phyloP scores from a whole-genome alignment of 2,329 filamentous ascomycete species.

The Monascus ruber region DNA sequence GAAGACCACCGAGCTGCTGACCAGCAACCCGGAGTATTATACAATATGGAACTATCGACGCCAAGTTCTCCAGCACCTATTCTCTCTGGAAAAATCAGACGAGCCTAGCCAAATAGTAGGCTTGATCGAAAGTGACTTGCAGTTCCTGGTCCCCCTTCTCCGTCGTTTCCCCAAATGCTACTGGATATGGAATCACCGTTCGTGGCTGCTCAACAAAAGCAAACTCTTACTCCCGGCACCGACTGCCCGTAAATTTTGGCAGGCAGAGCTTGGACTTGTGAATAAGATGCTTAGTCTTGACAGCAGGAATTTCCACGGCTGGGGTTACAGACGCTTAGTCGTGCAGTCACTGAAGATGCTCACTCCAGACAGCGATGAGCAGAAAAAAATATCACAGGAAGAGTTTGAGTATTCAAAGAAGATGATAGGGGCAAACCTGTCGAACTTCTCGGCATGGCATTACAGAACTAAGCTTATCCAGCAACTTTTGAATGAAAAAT shows the following conservation, averaged over 20 bases:
- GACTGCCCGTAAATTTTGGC: slow-evolving; percentile 59
- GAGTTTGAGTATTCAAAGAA: slow-evolving; percentile 86
- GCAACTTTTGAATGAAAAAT: slow-evolving; percentile 58
- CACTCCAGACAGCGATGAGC: slow-evolving; percentile 25
- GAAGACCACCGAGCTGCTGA: slow-evolving; percentile 33
- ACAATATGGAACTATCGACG: slow-evolving; percentile 49
- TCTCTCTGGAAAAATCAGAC: slow-evolving; percentile 25
- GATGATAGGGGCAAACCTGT: slow-evolving; percentile 76
- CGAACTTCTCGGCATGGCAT: slow-evolving; percentile 97
- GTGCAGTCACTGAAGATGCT: slow-evolving; percentile 61
- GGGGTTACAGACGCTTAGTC: slow-evolving; percentile 77
- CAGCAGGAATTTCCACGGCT: slow-evolving; percentile 89
- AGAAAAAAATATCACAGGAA: slow-evolving; percentile 56
- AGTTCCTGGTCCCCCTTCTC: slow-evolving; percentile 73
- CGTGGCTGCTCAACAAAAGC: slow-evolving; percentile 69
- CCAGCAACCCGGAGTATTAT: slow-evolving; percentile 38
- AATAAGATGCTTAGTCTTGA: slow-evolving; percentile 82
- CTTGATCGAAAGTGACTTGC: slow-evolving; percentile 60
- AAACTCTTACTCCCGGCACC: slow-evolving; percentile 49
- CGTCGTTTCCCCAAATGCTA: slow-evolving; percentile 91
- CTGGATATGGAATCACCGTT: slow-evolving; percentile 96
- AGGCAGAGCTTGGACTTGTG: slow-evolving; percentile 69
- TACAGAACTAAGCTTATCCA: slow-evolving; percentile 75
- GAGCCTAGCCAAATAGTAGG: slow-evolving; percentile 31
- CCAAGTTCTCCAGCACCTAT: slow-evolving; percentile 52